Evolutionary conservation across 2,329 filamentous ascomycete genomes (phyloP).

Genomic region (Ceratocystis ficicola): DNA sequence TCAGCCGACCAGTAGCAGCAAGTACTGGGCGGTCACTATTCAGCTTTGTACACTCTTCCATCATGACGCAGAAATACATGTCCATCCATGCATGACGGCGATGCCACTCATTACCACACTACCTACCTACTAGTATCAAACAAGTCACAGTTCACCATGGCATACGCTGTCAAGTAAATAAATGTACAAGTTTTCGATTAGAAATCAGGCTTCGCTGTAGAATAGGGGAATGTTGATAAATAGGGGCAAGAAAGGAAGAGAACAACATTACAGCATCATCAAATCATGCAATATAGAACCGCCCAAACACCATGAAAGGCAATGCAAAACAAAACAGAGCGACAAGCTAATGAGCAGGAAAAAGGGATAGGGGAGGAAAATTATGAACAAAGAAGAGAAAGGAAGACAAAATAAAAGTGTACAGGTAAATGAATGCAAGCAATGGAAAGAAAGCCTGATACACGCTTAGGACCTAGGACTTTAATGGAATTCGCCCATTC

Average conservation of each 20-base stretch:
- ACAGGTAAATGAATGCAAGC: not conserved
- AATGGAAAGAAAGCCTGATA: not conserved
- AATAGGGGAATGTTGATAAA: not conserved
- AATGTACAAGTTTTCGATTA: not conserved
- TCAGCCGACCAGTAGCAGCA: too few species aligned
- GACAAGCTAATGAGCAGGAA: not conserved
- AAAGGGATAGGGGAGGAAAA: not conserved
- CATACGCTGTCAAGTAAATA: not conserved
- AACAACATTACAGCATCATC: not conserved
- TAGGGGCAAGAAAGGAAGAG: not conserved
- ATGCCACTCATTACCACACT: too few species aligned
- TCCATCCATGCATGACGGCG: too few species aligned
- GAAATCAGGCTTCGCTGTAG: not conserved
- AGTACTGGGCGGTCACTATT: too few species aligned
- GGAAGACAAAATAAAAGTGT: not conserved
- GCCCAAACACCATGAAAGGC: slow-evolving; percentile 1
- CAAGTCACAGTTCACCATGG: not conserved
- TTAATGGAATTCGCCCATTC: slow-evolving; percentile 22
- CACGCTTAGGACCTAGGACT: not conserved
- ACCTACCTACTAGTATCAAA: too few species aligned
- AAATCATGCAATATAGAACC: slow-evolving; percentile 11
- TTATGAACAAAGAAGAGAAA: not conserved
- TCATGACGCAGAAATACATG: too few species aligned
- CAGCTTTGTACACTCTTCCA: too few species aligned
- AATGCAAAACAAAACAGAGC: slow-evolving; percentile 6